Base-by-base conservation (phyloP, 768 basidiomycete genomes). In the Pholiota conissans region DNA sequence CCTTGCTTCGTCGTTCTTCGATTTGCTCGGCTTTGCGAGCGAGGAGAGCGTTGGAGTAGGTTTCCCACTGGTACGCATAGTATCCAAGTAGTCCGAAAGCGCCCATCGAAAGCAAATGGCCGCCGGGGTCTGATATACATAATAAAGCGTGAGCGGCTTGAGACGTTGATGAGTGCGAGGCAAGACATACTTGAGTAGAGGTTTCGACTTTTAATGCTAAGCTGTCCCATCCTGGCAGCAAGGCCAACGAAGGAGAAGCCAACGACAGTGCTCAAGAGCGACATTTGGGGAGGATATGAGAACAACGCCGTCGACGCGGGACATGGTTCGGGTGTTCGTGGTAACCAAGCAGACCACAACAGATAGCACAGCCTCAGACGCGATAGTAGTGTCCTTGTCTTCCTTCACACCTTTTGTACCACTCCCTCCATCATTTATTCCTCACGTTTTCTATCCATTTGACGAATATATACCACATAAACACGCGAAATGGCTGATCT, bases 241-340 rank as follows among this genome's bases (percentile, higher is more conserved):
- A 97, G 87, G 40, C 94, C 94, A 67, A 93, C 88, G 56, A 82
- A 72, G 2, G 91, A 89, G 73, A 91, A 91, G 39, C 91, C 90
- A 67, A 91, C 70, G 60, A 93, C 73, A 67, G 84, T 90, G 49
- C 84, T 74, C 55, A 89, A 75, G 67, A 91, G 74, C 39, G 88
- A 69, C 86, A 90, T 91, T 60, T n/a, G 48, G 32, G 32, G 6
- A 39, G 54, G 18, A 39, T 57, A 24, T 63, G 60, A 63, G 58
- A 62, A 37, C 45, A 45, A 56, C 35, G 48, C 40, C 22, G 40
- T 24, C 49, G 58, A 63, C 49, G 49, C 56, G 35, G 32, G 59
- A 20, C 35, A 35, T 48, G 55, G 47, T 49, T 59, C 63, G 49
- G 56, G 45, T 24, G 49, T 35, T 55, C 55, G 52, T 50, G 58